Conservation (phyloP, 2,329 filamentous ascomycete species). For the Cryphonectria naterciae region DNA sequence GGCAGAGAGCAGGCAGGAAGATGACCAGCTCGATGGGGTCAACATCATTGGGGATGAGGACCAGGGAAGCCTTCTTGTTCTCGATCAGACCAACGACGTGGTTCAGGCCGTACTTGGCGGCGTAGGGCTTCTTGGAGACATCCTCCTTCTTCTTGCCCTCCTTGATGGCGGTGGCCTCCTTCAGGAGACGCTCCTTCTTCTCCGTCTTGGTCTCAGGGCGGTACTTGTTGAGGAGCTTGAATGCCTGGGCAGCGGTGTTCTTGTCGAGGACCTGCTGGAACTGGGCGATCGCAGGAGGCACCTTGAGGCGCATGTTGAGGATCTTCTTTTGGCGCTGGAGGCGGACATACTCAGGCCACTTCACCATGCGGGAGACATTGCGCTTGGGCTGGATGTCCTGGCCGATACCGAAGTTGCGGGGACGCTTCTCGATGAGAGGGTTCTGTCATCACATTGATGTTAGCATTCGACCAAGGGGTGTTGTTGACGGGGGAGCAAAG, state of each 20-base stretch:
- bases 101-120: slow-evolving; percentile 99
- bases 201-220: slow-evolving; percentile 97
- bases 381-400: slow-evolving; percentile 97
- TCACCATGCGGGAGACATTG: slow-evolving; percentile 97
- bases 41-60: slow-evolving; percentile 98
- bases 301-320: slow-evolving; percentile 97
- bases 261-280: slow-evolving; percentile 97
- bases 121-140: slow-evolving; percentile 99
- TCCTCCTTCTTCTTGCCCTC: slow-evolving; percentile 99
- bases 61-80: slow-evolving; percentile 99
- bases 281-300: slow-evolving; percentile 94
- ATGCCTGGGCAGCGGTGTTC: slow-evolving; percentile 93
- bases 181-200: slow-evolving; percentile 99
- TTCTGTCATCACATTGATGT: slow-evolving; percentile 63
- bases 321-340: slow-evolving; percentile 95
- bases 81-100: slow-evolving; percentile 96
- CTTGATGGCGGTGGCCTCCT: slow-evolving; percentile 96
- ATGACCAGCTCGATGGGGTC: slow-evolving; percentile 99
- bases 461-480: slow-evolving; percentile 26
- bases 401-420: slow-evolving; percentile 97
- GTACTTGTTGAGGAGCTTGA: slow-evolving; percentile 99
- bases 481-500: background rate
- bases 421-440: slow-evolving; percentile 97
- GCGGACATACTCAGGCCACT: slow-evolving; percentile 99
- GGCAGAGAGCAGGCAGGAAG: slow-evolving; percentile 98